These are phyloP conservation scores for Coniochaeta sp. DNA, from an alignment of 2,329 filamentous ascomycete species.

Conservation along the genomic window DNA sequence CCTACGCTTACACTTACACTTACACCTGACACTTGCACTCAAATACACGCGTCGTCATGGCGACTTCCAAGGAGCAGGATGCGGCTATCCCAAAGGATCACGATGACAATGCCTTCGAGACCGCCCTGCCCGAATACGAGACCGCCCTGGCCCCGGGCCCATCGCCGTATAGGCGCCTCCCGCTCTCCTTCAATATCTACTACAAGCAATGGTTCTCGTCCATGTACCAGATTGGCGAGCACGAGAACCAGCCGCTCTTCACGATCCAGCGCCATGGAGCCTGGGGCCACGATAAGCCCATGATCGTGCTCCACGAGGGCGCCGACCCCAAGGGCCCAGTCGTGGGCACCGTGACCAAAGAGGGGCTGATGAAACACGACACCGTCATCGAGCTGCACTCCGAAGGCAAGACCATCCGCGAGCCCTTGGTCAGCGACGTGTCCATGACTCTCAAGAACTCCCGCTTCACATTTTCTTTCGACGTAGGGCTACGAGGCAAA, in stretches of 20 bases:
- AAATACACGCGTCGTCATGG: not conserved
- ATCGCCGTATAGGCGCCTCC: not conserved
- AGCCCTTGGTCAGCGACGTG: not conserved
- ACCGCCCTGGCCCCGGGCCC: not conserved
- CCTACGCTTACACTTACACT: not conserved
- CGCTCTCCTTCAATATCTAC: slow-evolving; percentile 1
- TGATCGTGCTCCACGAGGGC: not conserved
- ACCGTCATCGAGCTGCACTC: slow-evolving; percentile 1
- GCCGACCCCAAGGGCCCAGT: not conserved
- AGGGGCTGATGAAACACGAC: not conserved
- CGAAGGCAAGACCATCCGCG: not conserved
- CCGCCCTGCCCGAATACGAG: not conserved
- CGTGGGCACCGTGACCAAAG: not conserved
- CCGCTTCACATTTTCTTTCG: not conserved
- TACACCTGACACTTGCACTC: not conserved
- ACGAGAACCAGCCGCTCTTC: not conserved
- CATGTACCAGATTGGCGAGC: not conserved
- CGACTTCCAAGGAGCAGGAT: not conserved
- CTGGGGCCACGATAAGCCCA: not conserved
- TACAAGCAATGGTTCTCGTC: slow-evolving; percentile 1
- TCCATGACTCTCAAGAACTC: not conserved
- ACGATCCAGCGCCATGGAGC: not conserved
- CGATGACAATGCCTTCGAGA: not conserved
- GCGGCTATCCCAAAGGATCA: not conserved
- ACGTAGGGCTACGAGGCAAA: not conserved